Evolutionary conservation across 345 rosid species (phyloP).

Genomic region (Camelina sativa): DNA sequence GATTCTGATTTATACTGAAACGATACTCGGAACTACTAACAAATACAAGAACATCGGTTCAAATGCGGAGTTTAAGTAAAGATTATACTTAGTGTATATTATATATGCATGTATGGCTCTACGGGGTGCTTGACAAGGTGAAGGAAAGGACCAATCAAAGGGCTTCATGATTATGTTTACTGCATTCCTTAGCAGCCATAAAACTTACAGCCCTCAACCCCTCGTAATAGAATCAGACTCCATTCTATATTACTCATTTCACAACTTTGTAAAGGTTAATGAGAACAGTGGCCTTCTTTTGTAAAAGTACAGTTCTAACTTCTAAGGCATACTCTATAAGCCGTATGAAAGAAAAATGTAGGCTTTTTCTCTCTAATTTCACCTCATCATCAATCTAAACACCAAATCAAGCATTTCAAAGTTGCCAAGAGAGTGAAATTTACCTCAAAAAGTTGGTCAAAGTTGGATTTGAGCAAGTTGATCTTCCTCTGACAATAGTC

Average conservation of each 20-base stretch:
- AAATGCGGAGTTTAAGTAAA: neutral
- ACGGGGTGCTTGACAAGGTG: slow-evolving; percentile 8
- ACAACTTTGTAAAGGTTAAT: neutral
- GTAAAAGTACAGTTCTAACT: neutral
- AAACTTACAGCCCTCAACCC: neutral
- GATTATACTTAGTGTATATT: slow-evolving; percentile 17
- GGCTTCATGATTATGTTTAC: neutral
- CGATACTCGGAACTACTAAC: slow-evolving; percentile 1
- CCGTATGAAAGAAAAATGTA: neutral
- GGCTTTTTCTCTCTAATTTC: neutral
- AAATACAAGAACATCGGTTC: neutral
- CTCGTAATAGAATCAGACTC: neutral
- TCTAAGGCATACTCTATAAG: slow-evolving; percentile 1
- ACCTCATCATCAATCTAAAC: slow-evolving; percentile 4
- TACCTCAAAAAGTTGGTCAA: slow-evolving; percentile 96
- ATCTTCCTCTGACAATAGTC: slow-evolving; percentile 96
- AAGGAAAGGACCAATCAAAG: neutral
- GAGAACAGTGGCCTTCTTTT: neutral
- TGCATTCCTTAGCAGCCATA: neutral
- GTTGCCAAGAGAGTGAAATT: neutral
- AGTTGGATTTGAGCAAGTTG: slow-evolving; percentile 86
- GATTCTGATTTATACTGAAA: neutral
- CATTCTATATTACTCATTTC: neutral
- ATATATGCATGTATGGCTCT: neutral
- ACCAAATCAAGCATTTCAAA: neutral